Evolutionary conservation across 2,329 filamentous ascomycete genomes (phyloP).

Genomic region (Aspergillus ibericus): DNA sequence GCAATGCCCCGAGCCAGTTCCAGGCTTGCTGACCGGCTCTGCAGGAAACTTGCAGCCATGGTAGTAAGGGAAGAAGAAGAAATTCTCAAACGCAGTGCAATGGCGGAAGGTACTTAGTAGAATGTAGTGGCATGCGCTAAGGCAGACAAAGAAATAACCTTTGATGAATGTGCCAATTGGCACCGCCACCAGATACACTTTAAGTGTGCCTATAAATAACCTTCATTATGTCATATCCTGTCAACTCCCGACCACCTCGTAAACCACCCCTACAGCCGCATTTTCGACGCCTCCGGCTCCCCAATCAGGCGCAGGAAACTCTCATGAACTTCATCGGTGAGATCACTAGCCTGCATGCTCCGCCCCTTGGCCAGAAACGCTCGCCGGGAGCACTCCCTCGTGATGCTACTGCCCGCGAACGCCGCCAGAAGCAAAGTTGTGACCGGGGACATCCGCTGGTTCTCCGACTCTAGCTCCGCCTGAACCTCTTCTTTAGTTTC

Average conservation of each 20-base stretch:
- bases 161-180: neutral
- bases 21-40: neutral
- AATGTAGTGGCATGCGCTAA: neutral
- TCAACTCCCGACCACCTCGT: neutral
- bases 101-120: neutral
- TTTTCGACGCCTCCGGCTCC: constrained; percentile 56
- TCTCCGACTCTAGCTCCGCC: constrained; percentile 45
- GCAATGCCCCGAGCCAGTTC: neutral
- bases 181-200: neutral
- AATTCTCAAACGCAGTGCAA: neutral
- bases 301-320: constrained; percentile 81
- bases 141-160: neutral
- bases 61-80: neutral
- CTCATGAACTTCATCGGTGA: constrained; percentile 84
- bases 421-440: constrained; percentile 73
- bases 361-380: constrained; percentile 85
- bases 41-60: neutral
- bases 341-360: constrained; percentile 85
- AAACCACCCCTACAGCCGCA: constrained; percentile 25
- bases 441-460: constrained; percentile 56
- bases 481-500: constrained; percentile 43
- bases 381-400: constrained; percentile 82
- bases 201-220: neutral
- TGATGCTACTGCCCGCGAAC: constrained; percentile 83
- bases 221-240: neutral